Evolutionary conservation across 1,284 basidiomycete species (phyloP), one percentile per base, ranked within the genome.

Genomic region (Cryptococcus sp.): DNA sequence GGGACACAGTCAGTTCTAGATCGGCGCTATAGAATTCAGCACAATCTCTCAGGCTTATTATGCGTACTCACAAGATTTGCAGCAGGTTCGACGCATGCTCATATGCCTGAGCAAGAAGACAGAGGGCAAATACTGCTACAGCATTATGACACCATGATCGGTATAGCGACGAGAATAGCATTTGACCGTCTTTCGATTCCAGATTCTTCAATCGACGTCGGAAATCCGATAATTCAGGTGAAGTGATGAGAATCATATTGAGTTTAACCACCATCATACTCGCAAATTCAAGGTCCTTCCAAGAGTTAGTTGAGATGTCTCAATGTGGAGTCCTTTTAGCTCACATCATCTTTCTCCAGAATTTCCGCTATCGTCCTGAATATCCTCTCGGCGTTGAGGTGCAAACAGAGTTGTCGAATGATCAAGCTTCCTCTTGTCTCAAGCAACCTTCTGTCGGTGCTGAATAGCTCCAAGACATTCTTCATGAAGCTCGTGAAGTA

Each of bases 141-240:
- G 96, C 89, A 70, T 98, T 98, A 71, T 98, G 96, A 73, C 93
- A 98, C 95, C 96, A 99, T 42, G 92, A 97, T 38, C 91, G 83
- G 72, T 98, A 98, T 15, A 99, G 79, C 0, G 88, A 89, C 1
- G 87, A 89, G 71, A 98, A 99, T 31, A 98, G 77, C 73, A 76
- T 75, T 78, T 97, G 92, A 0, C 94, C 93, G 63, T 98, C 96
- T 85, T 92, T 85, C n/a, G 88, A 92, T 68, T 98, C 96, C 48
- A 97, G 78, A 65, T 88, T 95, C 76, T 95, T 96, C 55, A 99
- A 79, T 55, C 93, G 81, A 71, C 89, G 89, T 56, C 96, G 83
- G 77, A 98, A 97, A 61, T 98, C 95, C 4, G 87, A 83, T 4
- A 99, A 80, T 73, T 99, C 95, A 0, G 93, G 93, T 5, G 93